Evolutionary conservation across 441 rosid species (phyloP).

Genomic region (Populus hybrid): DNA sequence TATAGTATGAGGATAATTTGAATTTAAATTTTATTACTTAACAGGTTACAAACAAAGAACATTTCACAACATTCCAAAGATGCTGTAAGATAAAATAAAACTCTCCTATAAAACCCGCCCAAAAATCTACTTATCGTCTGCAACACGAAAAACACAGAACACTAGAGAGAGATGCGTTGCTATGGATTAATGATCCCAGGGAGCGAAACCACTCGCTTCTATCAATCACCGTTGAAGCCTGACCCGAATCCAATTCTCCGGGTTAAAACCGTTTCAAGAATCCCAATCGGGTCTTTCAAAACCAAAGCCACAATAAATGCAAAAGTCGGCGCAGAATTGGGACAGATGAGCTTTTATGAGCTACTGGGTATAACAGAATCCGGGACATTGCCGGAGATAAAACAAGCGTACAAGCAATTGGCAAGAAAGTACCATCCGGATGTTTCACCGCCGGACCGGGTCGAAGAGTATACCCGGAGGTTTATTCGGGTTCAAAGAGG

Average conservation of each 20-base stretch:
- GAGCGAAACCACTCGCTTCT: constrained; percentile 42
- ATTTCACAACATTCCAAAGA: neutral
- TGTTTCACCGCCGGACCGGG: constrained; percentile 81
- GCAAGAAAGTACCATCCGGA: constrained; percentile 92
- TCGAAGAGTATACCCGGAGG: constrained; percentile 66
- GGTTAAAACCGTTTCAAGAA: constrained; percentile 25
- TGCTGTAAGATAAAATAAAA: too few relatives aligned
- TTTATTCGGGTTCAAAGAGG: constrained; percentile 91
- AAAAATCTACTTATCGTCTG: neutral
- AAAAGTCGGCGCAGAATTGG: constrained; percentile 18
- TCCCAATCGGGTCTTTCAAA: constrained; percentile 36
- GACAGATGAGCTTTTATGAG: constrained; percentile 61
- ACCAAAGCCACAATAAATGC: constrained; percentile 41
- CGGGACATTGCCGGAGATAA: constrained; percentile 58
- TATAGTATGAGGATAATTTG: too few relatives aligned
- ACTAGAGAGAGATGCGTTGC: constrained; percentile 32
- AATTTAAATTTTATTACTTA: too few relatives aligned
- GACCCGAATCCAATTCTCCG: constrained; percentile 27
- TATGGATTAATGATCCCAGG: constrained; percentile 44
- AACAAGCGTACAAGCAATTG: constrained; percentile 88
- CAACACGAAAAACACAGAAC: neutral
- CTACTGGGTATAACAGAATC: constrained; percentile 72
- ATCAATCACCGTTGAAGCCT: constrained; percentile 5
- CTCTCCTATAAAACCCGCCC: neutral
- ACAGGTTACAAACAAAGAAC: too few relatives aligned